Evolutionary conservation across 257 asterid genomes (phyloP).

Genomic region (Ajuga chamaepitys): DNA sequence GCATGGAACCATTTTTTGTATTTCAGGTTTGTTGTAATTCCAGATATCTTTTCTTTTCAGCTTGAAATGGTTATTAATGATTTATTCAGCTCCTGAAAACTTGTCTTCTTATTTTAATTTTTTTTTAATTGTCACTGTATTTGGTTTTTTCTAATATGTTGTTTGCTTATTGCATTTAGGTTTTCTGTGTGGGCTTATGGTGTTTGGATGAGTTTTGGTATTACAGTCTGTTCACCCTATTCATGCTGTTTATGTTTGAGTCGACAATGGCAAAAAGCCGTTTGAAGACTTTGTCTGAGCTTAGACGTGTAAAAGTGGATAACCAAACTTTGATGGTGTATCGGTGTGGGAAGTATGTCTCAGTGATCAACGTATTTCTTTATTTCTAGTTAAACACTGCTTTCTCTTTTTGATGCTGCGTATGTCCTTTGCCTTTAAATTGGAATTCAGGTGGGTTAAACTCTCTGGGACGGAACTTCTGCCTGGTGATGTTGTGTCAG

Average conservation of each 20-base stretch:
- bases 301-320: slow-evolving; percentile 94
- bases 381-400: neutral
- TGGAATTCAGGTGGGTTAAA: slow-evolving; percentile 71
- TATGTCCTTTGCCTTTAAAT: slow-evolving; percentile 20
- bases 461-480: slow-evolving; percentile 89
- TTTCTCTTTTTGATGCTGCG: slow-evolving; percentile 14
- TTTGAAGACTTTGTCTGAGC: slow-evolving; percentile 83
- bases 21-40: slow-evolving; percentile 65
- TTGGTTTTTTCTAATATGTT: slow-evolving; percentile 8
- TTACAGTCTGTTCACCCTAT: slow-evolving; percentile 87
- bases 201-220: slow-evolving; percentile 98
- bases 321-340: slow-evolving; percentile 81
- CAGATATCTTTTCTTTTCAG: slow-evolving; percentile 1
- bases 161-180: slow-evolving; percentile 46
- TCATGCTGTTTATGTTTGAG: slow-evolving; percentile 98
- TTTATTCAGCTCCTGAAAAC: neutral
- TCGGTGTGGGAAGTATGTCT: slow-evolving; percentile 94
- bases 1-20: slow-evolving; percentile 92
- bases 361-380: slow-evolving; percentile 3
- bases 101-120: neutral
- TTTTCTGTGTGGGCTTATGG: slow-evolving; percentile 97
- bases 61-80: neutral
- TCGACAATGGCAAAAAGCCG: slow-evolving; percentile 99
- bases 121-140: neutral
- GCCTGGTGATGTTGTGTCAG: slow-evolving; percentile 96